Conservation (phyloP, 2,329 filamentous ascomycete species). For the Didymella arachidicola region DNA sequence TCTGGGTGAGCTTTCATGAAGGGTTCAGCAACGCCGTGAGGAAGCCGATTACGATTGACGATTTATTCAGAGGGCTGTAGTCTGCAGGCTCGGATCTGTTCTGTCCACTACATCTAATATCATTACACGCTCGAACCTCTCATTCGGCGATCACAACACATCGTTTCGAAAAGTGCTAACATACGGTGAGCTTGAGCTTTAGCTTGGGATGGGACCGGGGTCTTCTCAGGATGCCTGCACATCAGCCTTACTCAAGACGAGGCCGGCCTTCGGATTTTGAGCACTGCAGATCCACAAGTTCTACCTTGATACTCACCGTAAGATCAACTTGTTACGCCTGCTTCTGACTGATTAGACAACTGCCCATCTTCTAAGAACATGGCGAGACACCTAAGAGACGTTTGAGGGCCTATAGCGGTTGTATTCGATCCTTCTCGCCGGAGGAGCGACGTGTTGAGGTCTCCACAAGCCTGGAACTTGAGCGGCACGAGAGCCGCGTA, state of each 20-base stretch:
- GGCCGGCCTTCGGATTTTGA: not conserved
- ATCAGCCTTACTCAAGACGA: not conserved
- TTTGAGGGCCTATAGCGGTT: slow-evolving; percentile 2
- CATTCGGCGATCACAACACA: not conserved
- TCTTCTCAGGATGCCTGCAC: not conserved
- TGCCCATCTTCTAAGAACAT: not conserved
- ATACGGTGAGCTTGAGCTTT: not conserved
- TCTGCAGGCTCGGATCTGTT: not conserved
- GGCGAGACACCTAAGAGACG: not conserved
- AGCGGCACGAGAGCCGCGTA: not conserved
- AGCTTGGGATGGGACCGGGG: not conserved
- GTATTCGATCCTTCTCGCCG: not conserved
- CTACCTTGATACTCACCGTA: not conserved
- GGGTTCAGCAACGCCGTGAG: slow-evolving; percentile 91
- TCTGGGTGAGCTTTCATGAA: slow-evolving; percentile 91
- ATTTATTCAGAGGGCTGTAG: slow-evolving; percentile 74
- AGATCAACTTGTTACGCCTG: not conserved
- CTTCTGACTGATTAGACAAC: not conserved
- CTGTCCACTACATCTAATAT: not conserved
- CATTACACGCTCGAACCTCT: not conserved
- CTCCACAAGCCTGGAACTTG: slow-evolving; percentile 12
- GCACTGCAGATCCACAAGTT: not conserved
- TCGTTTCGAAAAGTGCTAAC: not conserved
- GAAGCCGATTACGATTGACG: slow-evolving; percentile 82
- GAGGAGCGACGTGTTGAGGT: slow-evolving; percentile 1